A percentile compares a stretch with the other conserved stretches of the same genome.
phyloP scores from a whole-genome alignment of 331 rosid genomes.

The Cydonia oblonga region DNA sequence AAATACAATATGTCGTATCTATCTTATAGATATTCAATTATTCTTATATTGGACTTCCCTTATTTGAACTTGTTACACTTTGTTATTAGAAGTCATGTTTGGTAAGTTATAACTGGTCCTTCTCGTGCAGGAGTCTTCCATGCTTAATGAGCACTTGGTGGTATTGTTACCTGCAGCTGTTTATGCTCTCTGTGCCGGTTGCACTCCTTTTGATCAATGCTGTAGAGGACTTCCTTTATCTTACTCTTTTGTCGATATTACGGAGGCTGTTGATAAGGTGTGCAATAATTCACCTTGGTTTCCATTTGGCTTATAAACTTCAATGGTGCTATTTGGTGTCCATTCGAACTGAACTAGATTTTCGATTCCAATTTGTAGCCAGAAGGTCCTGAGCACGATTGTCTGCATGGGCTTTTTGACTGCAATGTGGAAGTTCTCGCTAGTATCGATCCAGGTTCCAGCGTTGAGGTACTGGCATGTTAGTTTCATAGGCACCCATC shows the following conservation, averaged over 20 bases:
- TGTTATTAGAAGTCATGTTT: not conserved
- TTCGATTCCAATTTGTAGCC: conserved; percentile 26
- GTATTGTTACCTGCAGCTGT: conserved; percentile 68
- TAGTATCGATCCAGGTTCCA: conserved; percentile 33
- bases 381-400: conserved; percentile 44
- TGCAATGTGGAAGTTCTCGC: conserved; percentile 70
- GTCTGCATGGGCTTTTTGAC: conserved; percentile 45
- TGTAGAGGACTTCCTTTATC: conserved; percentile 25
- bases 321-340: conserved; percentile 4
- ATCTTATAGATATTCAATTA: conserved; percentile 1
- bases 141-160: conserved; percentile 38
- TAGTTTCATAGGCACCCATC: conserved; percentile 9
- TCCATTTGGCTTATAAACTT: not conserved
- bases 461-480: conserved; percentile 45
- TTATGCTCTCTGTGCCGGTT: conserved; percentile 72
- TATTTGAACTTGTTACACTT: not conserved
- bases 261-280: conserved; percentile 44
- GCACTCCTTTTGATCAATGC: conserved; percentile 41
- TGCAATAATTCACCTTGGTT: conserved; percentile 11
- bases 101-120: not conserved
- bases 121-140: conserved; percentile 42
- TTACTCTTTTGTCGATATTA: conserved; percentile 26
- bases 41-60: not conserved
- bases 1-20: not conserved
- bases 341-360: conserved; percentile 15